A percentile compares a stretch with the other conserved stretches of the same genome.
These are phyloP conservation scores for Lepiota subincarnata DNA, from an alignment of 768 basidiomycete genomes.

Conservation along the genomic window DNA sequence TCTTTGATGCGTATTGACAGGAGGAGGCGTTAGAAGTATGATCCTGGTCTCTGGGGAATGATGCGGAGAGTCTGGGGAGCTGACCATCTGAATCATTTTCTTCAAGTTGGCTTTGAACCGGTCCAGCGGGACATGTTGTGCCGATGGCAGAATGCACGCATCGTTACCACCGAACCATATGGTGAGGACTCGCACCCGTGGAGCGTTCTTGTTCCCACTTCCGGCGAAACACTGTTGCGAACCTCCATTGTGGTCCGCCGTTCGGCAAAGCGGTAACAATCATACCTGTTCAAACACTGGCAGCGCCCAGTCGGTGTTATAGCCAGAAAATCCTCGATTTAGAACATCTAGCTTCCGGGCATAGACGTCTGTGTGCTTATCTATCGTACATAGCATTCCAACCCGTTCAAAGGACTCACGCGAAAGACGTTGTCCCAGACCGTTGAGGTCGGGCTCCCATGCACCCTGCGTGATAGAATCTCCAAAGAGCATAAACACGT, in stretches of 20 bases:
- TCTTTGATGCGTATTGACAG: conserved; percentile 65
- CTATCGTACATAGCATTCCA: neutral
- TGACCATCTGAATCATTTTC: conserved; percentile 59
- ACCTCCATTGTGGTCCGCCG: neutral
- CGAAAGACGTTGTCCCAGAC: conserved; percentile 66
- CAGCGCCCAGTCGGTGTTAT: conserved; percentile 84
- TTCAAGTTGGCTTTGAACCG: conserved; percentile 62
- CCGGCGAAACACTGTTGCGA: conserved; percentile 54
- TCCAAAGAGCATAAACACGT: conserved; percentile 72
- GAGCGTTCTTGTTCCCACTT: conserved; percentile 40
- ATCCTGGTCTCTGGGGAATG: conserved; percentile 73
- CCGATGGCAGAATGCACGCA: conserved; percentile 56
- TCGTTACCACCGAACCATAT: conserved; percentile 95
- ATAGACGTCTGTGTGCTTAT: conserved; percentile 57
- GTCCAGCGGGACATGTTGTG: conserved; percentile 74
- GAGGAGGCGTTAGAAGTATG: conserved; percentile 82
- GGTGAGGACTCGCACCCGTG: conserved; percentile 66
- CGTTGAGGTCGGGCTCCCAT: conserved; percentile 49
- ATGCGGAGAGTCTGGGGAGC: conserved; percentile 54
- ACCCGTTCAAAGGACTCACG: conserved; percentile 35
- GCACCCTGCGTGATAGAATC: conserved; percentile 77
- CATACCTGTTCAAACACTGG: conserved; percentile 74
- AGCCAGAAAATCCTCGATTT: conserved; percentile 82
- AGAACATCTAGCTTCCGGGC: conserved; percentile 79
- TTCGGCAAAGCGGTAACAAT: neutral